Evolutionary conservation across 2,329 filamentous ascomycete genomes (phyloP).

Genomic region (Whalleya microplaca): DNA sequence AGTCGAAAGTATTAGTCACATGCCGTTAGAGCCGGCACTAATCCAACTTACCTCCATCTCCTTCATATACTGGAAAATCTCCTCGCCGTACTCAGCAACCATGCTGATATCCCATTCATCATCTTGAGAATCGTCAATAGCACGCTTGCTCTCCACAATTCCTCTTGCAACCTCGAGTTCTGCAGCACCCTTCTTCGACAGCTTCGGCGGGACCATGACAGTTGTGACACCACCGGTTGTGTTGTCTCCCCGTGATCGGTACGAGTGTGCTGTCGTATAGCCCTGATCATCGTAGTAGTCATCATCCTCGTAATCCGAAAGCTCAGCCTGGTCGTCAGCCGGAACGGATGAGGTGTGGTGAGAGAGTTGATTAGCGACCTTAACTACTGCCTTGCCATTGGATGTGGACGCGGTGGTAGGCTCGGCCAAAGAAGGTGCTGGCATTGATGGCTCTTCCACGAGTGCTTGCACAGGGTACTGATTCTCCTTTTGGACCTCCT

Average conservation of each 20-base stretch:
- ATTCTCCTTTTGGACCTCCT: slow-evolving; percentile 40
- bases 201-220: slow-evolving; percentile 69
- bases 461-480: slow-evolving; percentile 8
- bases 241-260: slow-evolving; percentile 71
- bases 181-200: slow-evolving; percentile 68
- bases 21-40: not conserved
- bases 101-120: slow-evolving; percentile 94
- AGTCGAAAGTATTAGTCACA: slow-evolving; percentile 26
- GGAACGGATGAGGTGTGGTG: slow-evolving; percentile 1
- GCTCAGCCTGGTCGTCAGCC: slow-evolving; percentile 43
- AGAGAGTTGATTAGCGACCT: slow-evolving; percentile 5
- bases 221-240: slow-evolving; percentile 56
- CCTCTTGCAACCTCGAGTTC: slow-evolving; percentile 71
- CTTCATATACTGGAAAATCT: slow-evolving; percentile 93
- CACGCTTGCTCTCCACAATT: slow-evolving; percentile 68
- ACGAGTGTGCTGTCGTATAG: slow-evolving; percentile 76
- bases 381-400: slow-evolving; percentile 4
- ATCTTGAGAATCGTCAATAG: slow-evolving; percentile 79
- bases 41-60: slow-evolving; percentile 72
- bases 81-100: slow-evolving; percentile 95
- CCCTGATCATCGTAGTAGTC: slow-evolving; percentile 66
- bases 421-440: slow-evolving; percentile 14
- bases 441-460: slow-evolving; percentile 6
- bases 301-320: slow-evolving; percentile 72
- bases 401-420: not conserved